These are phyloP conservation scores for Chaetomiaceae sp. DNA, from an alignment of 2,329 filamentous ascomycete species.

Conservation along the genomic window DNA sequence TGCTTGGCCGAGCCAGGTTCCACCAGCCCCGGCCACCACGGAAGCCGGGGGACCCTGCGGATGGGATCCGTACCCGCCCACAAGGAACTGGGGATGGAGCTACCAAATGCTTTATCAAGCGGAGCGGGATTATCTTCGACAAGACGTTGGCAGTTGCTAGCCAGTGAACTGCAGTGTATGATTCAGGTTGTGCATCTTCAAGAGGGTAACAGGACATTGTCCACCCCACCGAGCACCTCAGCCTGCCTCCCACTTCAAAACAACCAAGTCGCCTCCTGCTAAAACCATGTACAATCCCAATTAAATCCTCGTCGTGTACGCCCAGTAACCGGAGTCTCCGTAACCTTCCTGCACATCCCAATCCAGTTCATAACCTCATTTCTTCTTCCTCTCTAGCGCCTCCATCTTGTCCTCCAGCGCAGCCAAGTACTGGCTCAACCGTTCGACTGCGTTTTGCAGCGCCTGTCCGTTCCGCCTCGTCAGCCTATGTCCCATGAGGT, in stretches of 20 bases:
- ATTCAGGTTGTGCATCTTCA: too few species aligned
- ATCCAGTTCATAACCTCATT: conserved; percentile 35
- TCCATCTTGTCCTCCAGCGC: conserved; percentile 75
- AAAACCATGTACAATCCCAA: neutral
- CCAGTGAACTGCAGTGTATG: too few species aligned
- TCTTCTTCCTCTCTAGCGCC: conserved; percentile 58
- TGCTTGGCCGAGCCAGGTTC: conserved; percentile 5
- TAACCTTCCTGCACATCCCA: neutral
- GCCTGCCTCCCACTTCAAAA: too few species aligned
- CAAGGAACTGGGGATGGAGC: neutral
- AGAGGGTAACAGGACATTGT: too few species aligned
- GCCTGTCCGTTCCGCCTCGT: conserved; percentile 46
- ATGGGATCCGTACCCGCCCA: neutral
- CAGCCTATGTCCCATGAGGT: conserved; percentile 3
- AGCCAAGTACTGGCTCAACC: conserved; percentile 77
- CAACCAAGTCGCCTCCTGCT: neutral
- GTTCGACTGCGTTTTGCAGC: conserved; percentile 79
- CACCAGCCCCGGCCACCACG: neutral
- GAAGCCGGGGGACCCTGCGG: conserved; percentile 1
- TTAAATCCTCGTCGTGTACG: neutral
- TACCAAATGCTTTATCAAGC: too few species aligned
- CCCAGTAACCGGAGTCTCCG: neutral
- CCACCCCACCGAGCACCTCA: too few species aligned
- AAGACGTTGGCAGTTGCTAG: too few species aligned
- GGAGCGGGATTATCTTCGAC: too few species aligned